These are phyloP conservation scores for Moesziomyces parantarcticus DNA, from an alignment of 1,284 basidiomycete genomes.

Conservation along the genomic window DNA sequence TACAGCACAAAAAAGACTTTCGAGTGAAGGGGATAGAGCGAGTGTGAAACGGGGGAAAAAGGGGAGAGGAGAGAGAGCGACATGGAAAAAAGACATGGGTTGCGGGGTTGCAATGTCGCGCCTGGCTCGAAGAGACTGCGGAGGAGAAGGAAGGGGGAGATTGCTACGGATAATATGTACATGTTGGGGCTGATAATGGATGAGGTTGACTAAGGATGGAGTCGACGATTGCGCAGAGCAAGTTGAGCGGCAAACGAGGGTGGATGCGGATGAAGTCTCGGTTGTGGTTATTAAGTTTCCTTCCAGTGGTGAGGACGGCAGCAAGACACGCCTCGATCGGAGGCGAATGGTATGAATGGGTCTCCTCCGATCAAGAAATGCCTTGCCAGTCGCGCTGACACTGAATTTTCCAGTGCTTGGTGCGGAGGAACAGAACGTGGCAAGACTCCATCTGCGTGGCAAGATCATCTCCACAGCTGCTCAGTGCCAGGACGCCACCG, in stretches of 20 bases:
- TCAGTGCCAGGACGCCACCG: too few relatives aligned
- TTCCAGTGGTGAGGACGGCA: not conserved
- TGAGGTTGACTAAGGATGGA: not conserved
- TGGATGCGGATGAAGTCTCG: not conserved
- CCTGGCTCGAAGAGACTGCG: conserved; percentile 1
- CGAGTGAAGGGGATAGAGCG: conserved; percentile 4
- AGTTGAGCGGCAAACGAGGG: not conserved
- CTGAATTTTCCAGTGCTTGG: too few relatives aligned
- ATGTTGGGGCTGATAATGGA: not conserved
- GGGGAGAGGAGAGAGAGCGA: not conserved
- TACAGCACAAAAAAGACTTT: conserved; percentile 27
- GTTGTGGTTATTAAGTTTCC: not conserved
- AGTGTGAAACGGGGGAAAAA: not conserved
- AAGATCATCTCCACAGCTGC: too few relatives aligned
- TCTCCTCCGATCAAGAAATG: too few relatives aligned
- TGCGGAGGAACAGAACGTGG: too few relatives aligned
- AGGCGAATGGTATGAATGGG: too few relatives aligned
- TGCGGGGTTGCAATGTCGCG: not conserved
- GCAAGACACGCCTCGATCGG: not conserved
- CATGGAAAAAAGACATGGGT: not conserved
- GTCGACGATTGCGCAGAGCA: not conserved
- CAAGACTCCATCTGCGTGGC: too few relatives aligned
- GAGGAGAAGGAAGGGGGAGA: not conserved
- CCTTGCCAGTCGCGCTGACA: too few relatives aligned
- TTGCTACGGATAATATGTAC: not conserved